phyloP scores from a whole-genome alignment of 768 basidiomycete genomes.

The Gymnopilus dilepis region DNA sequence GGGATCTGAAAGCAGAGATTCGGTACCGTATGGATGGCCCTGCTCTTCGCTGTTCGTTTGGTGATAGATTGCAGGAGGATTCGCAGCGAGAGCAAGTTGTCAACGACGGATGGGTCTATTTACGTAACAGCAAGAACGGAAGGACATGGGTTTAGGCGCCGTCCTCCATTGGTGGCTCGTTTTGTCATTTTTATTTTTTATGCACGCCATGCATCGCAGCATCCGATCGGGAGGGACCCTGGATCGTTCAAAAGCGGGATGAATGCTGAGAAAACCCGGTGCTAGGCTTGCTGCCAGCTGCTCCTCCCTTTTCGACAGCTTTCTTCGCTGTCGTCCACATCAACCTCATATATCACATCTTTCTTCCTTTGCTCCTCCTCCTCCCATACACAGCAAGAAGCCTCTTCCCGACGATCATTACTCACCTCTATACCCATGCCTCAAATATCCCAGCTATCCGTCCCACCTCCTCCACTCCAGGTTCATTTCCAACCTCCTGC shows the following conservation, averaged over 20 bases:
- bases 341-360: constrained; percentile 23
- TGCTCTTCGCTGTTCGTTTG: constrained; percentile 2
- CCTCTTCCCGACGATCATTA: constrained; percentile 16
- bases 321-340: constrained; percentile 11
- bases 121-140: constrained; percentile 14
- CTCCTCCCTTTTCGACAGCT: constrained; percentile 9
- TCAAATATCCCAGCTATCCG: constrained; percentile 21
- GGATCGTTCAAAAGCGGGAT: constrained; percentile 22
- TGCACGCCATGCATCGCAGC: constrained; percentile 19
- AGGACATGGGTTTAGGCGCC: constrained; percentile 26
- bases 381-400: constrained; percentile 22
- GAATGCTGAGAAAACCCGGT: constrained; percentile 11
- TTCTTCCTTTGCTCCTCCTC: constrained; percentile 8
- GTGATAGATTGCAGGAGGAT: constrained; percentile 21
- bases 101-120: constrained; percentile 14
- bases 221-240: constrained; percentile 25
- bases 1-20: background rate
- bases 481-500: constrained; percentile 14
- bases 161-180: constrained; percentile 14
- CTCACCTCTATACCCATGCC: constrained; percentile 15
- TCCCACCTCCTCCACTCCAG: constrained; percentile 10
- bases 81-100: constrained; percentile 17
- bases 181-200: constrained; percentile 20
- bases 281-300: constrained; percentile 1
- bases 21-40: constrained; percentile 9